Evolutionary conservation across 305 asterid species (phyloP).

Genomic region (Andrographis paniculata): DNA sequence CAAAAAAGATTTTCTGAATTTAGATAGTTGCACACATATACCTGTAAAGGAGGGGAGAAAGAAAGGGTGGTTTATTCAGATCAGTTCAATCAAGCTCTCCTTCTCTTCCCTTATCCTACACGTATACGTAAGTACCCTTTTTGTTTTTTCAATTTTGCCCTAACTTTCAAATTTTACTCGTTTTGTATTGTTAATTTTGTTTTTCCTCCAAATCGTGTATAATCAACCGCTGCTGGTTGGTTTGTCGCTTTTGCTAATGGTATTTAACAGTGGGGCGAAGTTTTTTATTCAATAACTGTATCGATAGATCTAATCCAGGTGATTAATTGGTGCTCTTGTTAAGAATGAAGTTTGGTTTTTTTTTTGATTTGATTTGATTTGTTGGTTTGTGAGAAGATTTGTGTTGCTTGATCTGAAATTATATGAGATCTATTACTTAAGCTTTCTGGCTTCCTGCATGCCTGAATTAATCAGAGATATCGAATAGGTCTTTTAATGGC

Average conservation of each 20-base stretch:
- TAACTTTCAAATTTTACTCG: not conserved
- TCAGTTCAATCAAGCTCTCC: conserved; percentile 29
- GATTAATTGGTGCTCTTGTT: not conserved
- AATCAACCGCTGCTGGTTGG: not conserved
- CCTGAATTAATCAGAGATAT: not conserved
- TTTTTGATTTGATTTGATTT: no score
- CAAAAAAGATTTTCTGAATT: conserved; percentile 4
- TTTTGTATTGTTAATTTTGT: not conserved
- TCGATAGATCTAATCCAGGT: not conserved
- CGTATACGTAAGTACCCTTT: not conserved
- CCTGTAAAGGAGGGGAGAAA: conserved; percentile 26
- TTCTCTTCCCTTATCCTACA: conserved; percentile 11
- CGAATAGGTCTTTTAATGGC: not conserved
- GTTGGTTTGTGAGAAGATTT: not conserved
- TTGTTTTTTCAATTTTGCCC: not conserved
- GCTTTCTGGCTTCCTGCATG: not conserved
- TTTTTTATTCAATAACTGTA: not conserved
- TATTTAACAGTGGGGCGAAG: not conserved
- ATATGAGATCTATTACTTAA: not conserved
- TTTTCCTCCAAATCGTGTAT: not conserved
- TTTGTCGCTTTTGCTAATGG: not conserved
- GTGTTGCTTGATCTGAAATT: not conserved
- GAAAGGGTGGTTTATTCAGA: conserved; percentile 27
- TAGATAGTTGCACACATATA: conserved; percentile 23
- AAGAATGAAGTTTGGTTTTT: not conserved